Conservation (phyloP, 805 yeast genomes). For the Hanseniaspora pseudoguilliermondii region DNA sequence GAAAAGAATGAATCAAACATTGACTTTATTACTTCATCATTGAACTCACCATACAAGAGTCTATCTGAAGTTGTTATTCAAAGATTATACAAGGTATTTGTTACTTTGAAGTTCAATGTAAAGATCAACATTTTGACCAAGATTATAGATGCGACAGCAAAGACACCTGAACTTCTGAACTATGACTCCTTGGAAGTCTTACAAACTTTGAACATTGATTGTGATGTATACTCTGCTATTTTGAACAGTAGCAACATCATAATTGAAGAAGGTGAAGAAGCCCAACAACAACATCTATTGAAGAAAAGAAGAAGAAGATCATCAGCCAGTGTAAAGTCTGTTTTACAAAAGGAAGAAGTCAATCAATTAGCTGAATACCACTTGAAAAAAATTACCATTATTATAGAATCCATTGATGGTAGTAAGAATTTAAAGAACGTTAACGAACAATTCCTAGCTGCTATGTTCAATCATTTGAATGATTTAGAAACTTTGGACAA, state of each 20-base stretch:
- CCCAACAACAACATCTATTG: slow-evolving; percentile 41
- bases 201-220: slow-evolving; percentile 42
- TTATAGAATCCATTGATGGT: slow-evolving; percentile 64
- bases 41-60: slow-evolving; percentile 34
- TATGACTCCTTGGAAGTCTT: slow-evolving; percentile 45
- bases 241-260: slow-evolving; percentile 45
- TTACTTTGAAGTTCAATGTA: slow-evolving; percentile 41
- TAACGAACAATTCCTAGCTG: slow-evolving; percentile 34
- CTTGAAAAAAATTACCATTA: slow-evolving; percentile 59
- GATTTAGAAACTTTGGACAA: slow-evolving; percentile 75
- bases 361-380: slow-evolving; percentile 66
- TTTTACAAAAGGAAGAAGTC: slow-evolving; percentile 55
- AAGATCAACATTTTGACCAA: slow-evolving; percentile 47
- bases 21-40: slow-evolving; percentile 44
- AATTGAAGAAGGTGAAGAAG: slow-evolving; percentile 29
- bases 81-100: slow-evolving; percentile 45
- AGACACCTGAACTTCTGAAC: slow-evolving; percentile 19
- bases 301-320: slow-evolving; percentile 71
- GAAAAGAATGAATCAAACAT: slow-evolving; percentile 48
- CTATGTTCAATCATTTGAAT: slow-evolving; percentile 49
- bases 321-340: slow-evolving; percentile 60
- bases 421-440: slow-evolving; percentile 25
- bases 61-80: slow-evolving; percentile 38
- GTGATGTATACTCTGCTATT: slow-evolving; percentile 45
- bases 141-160: slow-evolving; percentile 44